Conservation (phyloP, 2,329 filamentous ascomycete genomes). For the Fusarium sp. region DNA sequence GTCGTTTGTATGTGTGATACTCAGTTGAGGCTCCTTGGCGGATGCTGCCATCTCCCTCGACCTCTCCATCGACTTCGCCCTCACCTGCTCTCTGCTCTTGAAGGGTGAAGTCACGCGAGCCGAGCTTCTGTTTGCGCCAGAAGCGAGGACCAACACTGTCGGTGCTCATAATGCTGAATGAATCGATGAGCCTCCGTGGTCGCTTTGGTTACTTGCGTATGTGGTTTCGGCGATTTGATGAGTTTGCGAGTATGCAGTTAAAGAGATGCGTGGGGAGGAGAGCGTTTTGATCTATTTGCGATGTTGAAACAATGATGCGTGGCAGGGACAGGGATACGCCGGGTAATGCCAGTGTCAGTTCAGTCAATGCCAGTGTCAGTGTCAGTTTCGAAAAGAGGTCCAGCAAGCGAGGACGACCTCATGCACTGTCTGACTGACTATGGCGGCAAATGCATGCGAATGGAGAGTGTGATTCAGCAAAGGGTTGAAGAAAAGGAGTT, state of each 20-base stretch:
- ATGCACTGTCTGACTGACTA: slow-evolving; percentile 2
- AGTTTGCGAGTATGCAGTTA: not conserved
- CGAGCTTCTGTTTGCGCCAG: slow-evolving; percentile 47
- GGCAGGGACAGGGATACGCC: slow-evolving; percentile 5
- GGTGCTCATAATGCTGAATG: slow-evolving; percentile 34
- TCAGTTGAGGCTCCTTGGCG: slow-evolving; percentile 45
- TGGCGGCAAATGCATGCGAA: not conserved
- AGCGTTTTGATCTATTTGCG: slow-evolving; percentile 3
- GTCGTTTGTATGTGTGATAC: slow-evolving; percentile 76
- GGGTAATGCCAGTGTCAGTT: not conserved
- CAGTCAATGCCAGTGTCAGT: not conserved
- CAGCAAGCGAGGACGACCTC: not conserved
- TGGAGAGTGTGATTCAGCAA: not conserved
- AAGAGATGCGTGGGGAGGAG: not conserved
- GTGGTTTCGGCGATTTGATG: not conserved
- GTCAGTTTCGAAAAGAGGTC: not conserved
- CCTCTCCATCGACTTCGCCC: slow-evolving; percentile 36
- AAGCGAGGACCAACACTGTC: slow-evolving; percentile 40
- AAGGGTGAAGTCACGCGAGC: slow-evolving; percentile 45
- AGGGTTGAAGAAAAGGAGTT: slow-evolving; percentile 1
- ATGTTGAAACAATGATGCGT: not conserved
- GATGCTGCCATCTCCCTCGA: slow-evolving; percentile 40
- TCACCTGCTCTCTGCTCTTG: slow-evolving; percentile 41
- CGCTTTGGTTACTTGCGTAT: slow-evolving; percentile 11
- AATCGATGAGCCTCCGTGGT: slow-evolving; percentile 4